phyloP scores from a whole-genome alignment of 768 basidiomycete genomes.

The Termitomyces sp. region DNA sequence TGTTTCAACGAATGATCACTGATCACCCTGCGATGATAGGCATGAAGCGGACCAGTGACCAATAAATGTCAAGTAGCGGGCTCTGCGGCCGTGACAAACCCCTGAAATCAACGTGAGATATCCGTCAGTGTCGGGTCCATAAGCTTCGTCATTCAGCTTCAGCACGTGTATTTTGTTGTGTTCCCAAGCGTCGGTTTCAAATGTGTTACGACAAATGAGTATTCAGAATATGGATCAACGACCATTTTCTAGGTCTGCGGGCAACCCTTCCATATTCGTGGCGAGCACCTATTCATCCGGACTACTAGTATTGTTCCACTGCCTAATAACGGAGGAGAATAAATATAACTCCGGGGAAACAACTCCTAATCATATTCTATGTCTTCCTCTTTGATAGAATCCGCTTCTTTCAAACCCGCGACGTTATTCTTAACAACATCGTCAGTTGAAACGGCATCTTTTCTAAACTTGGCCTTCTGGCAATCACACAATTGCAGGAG shows the following conservation, averaged over 20 bases:
- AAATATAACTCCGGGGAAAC: neutral
- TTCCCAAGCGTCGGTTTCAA: neutral
- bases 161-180: neutral
- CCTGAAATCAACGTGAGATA: too few species aligned
- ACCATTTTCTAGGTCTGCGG: neutral
- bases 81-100: too few species aligned
- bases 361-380: neutral
- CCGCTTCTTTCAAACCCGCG: neutral
- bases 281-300: neutral
- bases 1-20: too few species aligned
- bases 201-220: too few species aligned
- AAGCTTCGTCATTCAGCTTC: too few species aligned
- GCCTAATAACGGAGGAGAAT: neutral
- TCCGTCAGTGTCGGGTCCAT: too few species aligned
- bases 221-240: neutral
- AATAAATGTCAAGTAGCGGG: too few species aligned
- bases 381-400: neutral
- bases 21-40: too few species aligned
- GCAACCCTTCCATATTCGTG: neutral
- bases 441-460: neutral
- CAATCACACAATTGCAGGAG: conserved; percentile 42
- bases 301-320: too few species aligned
- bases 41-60: too few species aligned
- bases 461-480: conserved; percentile 2
- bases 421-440: neutral